Evolutionary conservation across 805 yeast species (phyloP).

Genomic region (Suhomyces tanzawaensis): DNA sequence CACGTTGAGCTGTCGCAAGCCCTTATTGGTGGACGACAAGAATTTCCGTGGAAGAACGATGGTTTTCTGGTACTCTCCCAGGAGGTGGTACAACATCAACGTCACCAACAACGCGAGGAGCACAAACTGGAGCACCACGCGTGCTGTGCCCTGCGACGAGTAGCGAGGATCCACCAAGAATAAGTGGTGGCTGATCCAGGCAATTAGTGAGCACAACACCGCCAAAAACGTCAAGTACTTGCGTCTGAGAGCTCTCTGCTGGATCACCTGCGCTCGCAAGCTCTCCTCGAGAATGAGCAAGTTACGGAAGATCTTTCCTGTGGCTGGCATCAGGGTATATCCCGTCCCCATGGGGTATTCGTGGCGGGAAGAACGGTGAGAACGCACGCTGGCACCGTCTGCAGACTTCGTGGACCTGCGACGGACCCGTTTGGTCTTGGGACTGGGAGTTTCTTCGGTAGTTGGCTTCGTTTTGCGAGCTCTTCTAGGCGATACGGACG

Average conservation of each 20-base stretch:
- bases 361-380: conserved; percentile 18
- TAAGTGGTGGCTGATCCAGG: conserved; percentile 39
- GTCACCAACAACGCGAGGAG: conserved; percentile 66
- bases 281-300: conserved; percentile 82
- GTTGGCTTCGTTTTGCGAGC: conserved; percentile 6
- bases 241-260: conserved; percentile 62
- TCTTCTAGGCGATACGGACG: conserved; percentile 10
- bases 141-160: conserved; percentile 28
- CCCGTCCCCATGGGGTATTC: conserved; percentile 13
- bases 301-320: conserved; percentile 78
- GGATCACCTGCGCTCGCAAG: conserved; percentile 74
- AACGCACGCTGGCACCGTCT: conserved; percentile 18
- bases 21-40: conserved; percentile 81
- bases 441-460: conserved; percentile 20
- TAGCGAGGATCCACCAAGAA: conserved; percentile 24
- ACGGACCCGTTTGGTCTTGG: conserved; percentile 18
- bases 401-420: conserved; percentile 4
- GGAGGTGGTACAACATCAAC: conserved; percentile 70
- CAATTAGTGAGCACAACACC: conserved; percentile 37
- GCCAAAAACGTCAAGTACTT: conserved; percentile 57
- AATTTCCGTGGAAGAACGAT: conserved; percentile 80
- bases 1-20: conserved; percentile 78
- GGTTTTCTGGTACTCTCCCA: conserved; percentile 88
- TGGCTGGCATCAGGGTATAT: conserved; percentile 36
- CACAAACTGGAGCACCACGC: conserved; percentile 49